Evolutionary conservation across 148 eudicot species (phyloP).

Genomic region (Camellia lanceoleosa): DNA sequence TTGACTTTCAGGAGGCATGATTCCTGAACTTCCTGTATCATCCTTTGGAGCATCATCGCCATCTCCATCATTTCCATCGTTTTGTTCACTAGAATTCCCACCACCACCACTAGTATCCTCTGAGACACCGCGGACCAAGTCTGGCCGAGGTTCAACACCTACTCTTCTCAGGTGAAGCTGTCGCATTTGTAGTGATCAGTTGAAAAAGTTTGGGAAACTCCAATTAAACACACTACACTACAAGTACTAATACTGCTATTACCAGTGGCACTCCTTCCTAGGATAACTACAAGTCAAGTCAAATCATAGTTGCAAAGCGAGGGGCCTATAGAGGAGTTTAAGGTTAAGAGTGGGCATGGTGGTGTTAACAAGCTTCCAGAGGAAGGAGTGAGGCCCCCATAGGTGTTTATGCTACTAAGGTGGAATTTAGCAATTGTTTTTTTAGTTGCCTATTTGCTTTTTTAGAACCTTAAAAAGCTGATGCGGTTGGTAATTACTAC

Average conservation of each 20-base stretch:
- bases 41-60: conserved; percentile 47
- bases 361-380: too few relatives aligned
- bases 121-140: conserved; percentile 52
- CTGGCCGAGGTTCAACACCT: conserved; percentile 79
- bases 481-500: too few relatives aligned
- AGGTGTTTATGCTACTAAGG: too few relatives aligned
- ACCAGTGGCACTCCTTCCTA: not conserved
- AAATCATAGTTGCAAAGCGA: not conserved
- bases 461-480: too few relatives aligned
- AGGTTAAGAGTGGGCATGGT: too few relatives aligned
- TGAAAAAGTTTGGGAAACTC: conserved; percentile 13
- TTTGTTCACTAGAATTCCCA: conserved; percentile 41
- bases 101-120: conserved; percentile 35
- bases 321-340: too few relatives aligned
- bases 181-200: conserved; percentile 5
- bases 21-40: conserved; percentile 31
- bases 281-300: not conserved
- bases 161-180: conserved; percentile 92
- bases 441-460: too few relatives aligned
- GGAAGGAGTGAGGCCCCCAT: too few relatives aligned
- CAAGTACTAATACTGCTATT: not conserved
- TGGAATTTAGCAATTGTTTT: too few relatives aligned
- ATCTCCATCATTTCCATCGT: conserved; percentile 42
- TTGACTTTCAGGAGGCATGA: conserved; percentile 27
- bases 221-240: not conserved